Evolutionary conservation across 768 basidiomycete species (phyloP).

Genomic region (Hydnomerulius pinastri): DNA sequence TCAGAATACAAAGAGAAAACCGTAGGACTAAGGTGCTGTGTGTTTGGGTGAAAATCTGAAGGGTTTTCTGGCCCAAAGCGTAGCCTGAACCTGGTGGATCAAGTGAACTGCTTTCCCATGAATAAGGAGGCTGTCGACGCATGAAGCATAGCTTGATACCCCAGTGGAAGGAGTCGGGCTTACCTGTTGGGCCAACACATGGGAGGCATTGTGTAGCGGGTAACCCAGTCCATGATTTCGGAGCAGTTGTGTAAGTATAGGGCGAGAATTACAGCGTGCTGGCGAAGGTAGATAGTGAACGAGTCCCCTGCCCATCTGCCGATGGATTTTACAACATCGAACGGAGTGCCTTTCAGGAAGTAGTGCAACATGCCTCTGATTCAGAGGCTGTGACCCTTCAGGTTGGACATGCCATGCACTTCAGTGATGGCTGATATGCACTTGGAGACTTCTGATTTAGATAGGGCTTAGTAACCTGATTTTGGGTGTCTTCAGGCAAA

Average conservation of each 20-base stretch:
- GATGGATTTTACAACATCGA: slow-evolving; percentile 34
- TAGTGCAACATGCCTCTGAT: slow-evolving; percentile 23
- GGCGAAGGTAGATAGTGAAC: slow-evolving; percentile 28
- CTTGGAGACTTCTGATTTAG: background rate
- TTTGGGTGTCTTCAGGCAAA: slow-evolving; percentile 9
- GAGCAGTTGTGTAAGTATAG: slow-evolving; percentile 25
- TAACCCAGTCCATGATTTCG: slow-evolving; percentile 6
- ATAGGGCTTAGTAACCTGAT: background rate
- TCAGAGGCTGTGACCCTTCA: slow-evolving; percentile 20
- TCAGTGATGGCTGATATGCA: background rate
- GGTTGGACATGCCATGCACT: background rate
- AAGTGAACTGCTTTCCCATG: background rate
- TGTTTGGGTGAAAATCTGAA: slow-evolving; percentile 8
- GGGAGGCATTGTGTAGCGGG: slow-evolving; percentile 13
- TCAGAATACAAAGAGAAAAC: no score
- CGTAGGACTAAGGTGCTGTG: no score
- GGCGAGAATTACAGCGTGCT: slow-evolving; percentile 30
- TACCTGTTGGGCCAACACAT: background rate
- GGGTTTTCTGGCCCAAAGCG: background rate
- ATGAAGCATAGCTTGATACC: background rate
- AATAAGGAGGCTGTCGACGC: background rate
- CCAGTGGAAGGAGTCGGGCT: background rate
- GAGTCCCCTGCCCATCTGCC: slow-evolving; percentile 39
- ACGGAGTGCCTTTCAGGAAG: slow-evolving; percentile 12
- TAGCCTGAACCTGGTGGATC: background rate